Evolutionary conservation across 1,139 yeast species (phyloP).

Genomic region (Candida sp.): DNA sequence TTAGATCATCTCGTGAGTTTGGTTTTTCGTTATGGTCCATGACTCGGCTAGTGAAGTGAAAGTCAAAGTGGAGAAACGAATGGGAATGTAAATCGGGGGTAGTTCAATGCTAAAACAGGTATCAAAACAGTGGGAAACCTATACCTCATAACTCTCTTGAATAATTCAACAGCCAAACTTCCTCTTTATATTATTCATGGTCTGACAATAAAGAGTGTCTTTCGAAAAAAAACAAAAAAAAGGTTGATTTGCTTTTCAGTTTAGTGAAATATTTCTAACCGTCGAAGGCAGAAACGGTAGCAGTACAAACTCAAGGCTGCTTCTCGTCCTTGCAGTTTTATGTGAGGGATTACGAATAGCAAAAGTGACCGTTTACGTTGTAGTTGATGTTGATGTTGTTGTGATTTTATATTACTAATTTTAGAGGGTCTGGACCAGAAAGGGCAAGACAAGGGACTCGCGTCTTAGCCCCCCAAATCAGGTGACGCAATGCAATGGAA

Average conservation of each 20-base stretch:
- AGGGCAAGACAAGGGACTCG: too few species aligned
- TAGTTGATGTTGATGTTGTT: background rate
- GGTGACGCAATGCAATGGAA: too few species aligned
- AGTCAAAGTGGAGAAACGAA: background rate
- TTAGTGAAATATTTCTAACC: background rate
- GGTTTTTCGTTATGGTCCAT: background rate
- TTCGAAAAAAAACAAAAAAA: background rate
- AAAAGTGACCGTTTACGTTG: too few species aligned
- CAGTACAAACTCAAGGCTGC: too few species aligned
- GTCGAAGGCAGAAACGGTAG: too few species aligned
- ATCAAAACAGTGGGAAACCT: background rate
- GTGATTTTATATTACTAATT: background rate
- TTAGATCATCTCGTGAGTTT: background rate
- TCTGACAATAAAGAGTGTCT: background rate
- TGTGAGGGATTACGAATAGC: too few species aligned
- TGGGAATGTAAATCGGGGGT: background rate
- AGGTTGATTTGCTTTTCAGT: background rate
- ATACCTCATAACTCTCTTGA: background rate
- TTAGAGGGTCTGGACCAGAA: too few species aligned
- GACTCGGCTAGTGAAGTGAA: background rate
- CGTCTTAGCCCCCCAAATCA: too few species aligned
- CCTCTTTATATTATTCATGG: background rate
- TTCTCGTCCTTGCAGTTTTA: too few species aligned
- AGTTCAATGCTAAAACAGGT: background rate
- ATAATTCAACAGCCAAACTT: background rate